Evolutionary conservation across 768 basidiomycete species (phyloP).

Genomic region (Russula compacta): DNA sequence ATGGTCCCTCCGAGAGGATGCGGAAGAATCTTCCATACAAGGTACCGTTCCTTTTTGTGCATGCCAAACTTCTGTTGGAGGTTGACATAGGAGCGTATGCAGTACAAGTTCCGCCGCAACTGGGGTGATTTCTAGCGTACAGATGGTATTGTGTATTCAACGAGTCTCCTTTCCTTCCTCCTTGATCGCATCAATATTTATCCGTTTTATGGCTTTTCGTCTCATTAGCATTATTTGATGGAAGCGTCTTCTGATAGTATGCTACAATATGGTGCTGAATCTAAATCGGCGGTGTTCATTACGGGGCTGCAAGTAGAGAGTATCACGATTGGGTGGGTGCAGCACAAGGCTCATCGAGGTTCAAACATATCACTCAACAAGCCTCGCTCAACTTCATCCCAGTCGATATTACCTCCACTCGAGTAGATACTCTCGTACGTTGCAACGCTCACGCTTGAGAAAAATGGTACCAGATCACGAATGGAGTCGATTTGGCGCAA

Average conservation of each 20-base stretch:
- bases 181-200: conserved; percentile 2
- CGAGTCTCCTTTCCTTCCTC: background rate
- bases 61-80: conserved; percentile 21
- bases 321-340: background rate
- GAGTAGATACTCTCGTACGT: conserved; percentile 89
- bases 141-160: background rate
- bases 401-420: conserved; percentile 74
- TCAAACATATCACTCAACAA: conserved; percentile 90
- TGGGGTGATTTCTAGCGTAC: conserved; percentile 59
- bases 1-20: conserved; percentile 65
- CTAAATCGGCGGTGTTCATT: background rate
- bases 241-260: background rate
- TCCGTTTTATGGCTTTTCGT: background rate
- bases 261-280: background rate
- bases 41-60: conserved; percentile 36
- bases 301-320: background rate
- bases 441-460: conserved; percentile 78
- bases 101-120: conserved; percentile 85
- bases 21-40: conserved; percentile 84
- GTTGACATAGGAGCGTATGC: conserved; percentile 53
- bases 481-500: conserved; percentile 76
- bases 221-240: background rate
- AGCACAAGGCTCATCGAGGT: conserved; percentile 35
- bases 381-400: conserved; percentile 78
- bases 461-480: conserved; percentile 81